Percentiles rank a stretch among this genome's conserved stretches.
Evolutionary conservation across 2,329 filamentous ascomycete genomes (phyloP).

Genomic region (Microascus cirrosus): DNA sequence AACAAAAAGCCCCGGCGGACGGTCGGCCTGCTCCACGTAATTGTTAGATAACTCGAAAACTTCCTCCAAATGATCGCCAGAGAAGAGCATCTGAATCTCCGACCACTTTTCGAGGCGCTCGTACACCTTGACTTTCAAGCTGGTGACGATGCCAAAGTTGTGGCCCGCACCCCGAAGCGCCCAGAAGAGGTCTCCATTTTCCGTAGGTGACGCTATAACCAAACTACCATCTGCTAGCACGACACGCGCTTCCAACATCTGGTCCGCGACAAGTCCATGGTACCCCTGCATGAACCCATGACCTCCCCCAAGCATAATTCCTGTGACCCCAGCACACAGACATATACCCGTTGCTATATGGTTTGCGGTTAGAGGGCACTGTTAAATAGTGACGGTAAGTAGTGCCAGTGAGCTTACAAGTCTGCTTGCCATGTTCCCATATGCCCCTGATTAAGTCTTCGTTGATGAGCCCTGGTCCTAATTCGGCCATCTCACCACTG

Average conservation of each 20-base stretch:
- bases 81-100: neutral
- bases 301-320: neutral
- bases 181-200: conserved; percentile 42
- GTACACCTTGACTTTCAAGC: neutral
- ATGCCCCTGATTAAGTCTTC: neutral
- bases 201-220: conserved; percentile 25
- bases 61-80: neutral
- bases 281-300: neutral
- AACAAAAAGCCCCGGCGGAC: neutral
- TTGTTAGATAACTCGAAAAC: neutral
- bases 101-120: neutral
- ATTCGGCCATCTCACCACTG: neutral
- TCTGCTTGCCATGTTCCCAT: neutral
- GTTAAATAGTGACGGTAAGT: neutral
- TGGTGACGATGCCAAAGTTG: neutral
- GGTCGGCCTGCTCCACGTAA: neutral
- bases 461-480: neutral
- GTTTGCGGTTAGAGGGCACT: neutral
- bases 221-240: conserved; percentile 29
- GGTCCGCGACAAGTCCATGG: conserved; percentile 33
- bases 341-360: neutral
- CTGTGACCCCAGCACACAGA: neutral
- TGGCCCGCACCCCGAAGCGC: conserved; percentile 36
- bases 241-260: conserved; percentile 31
- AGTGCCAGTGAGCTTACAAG: neutral